phyloP scores from a whole-genome alignment of 495 filamentous ascomycete genomes.

The Polyplosphaeria fusca region DNA sequence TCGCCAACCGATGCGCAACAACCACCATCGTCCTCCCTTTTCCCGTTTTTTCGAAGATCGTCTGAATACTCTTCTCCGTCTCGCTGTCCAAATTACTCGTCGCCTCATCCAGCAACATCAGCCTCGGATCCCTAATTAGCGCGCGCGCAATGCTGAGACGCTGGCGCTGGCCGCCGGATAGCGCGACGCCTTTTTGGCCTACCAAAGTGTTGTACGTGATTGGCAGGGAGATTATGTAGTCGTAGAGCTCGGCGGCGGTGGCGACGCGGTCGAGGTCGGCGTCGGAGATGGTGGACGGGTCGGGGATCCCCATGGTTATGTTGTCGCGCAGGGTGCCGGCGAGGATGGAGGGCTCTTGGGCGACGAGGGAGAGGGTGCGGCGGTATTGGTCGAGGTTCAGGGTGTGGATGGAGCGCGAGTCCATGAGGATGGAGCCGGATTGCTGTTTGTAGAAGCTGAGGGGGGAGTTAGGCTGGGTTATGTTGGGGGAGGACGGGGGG shows the following conservation, averaged over 20 bases:
- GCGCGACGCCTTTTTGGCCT: slow-evolving; percentile 84
- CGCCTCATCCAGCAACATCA: slow-evolving; percentile 90
- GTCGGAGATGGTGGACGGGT: slow-evolving; percentile 59
- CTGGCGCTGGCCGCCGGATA: slow-evolving; percentile 95
- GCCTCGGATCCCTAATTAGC: slow-evolving; percentile 86
- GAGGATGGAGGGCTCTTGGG: slow-evolving; percentile 80
- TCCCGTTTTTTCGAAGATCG: slow-evolving; percentile 7
- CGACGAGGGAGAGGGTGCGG: slow-evolving; percentile 69
- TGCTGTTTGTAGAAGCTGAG: slow-evolving; percentile 32
- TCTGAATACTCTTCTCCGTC: slow-evolving; percentile 86
- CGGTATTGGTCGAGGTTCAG: slow-evolving; percentile 76
- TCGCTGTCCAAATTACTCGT: slow-evolving; percentile 91
- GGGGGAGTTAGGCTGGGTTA: too few species aligned
- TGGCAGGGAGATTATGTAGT: background rate
- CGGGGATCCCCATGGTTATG: slow-evolving; percentile 63
- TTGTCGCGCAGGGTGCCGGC: slow-evolving; percentile 81
- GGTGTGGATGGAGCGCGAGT: slow-evolving; percentile 56
- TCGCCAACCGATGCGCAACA: slow-evolving; percentile 12
- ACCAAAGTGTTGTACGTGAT: slow-evolving; percentile 80
- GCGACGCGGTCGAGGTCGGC: slow-evolving; percentile 69
- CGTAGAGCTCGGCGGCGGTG: slow-evolving; percentile 55
- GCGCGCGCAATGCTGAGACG: slow-evolving; percentile 84
- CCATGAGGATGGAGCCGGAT: slow-evolving; percentile 20
- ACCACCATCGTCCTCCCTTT: slow-evolving; percentile 15
- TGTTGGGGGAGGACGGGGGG: slow-evolving; percentile 71